Percentiles rank a stretch among this genome's conserved stretches.
These are phyloP conservation scores for Metschnikowia lachancei DNA, from an alignment of 805 yeast genomes.

Conservation along the genomic window DNA sequence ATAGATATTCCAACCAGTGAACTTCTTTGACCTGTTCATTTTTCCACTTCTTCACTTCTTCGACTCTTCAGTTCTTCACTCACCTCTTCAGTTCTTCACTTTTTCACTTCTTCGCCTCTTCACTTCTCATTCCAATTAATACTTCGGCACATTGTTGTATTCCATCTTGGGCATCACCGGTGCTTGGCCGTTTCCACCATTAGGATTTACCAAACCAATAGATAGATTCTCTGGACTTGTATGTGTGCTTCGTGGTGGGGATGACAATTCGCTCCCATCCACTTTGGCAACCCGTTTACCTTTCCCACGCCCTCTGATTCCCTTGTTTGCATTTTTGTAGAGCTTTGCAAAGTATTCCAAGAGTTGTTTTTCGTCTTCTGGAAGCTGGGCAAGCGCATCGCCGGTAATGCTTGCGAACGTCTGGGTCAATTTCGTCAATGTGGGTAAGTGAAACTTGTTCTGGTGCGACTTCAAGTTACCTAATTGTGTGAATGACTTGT, in stretches of 20 bases:
- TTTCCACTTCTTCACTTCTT: neutral
- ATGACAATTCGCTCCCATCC: slow-evolving; percentile 4
- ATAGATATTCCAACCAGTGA: neutral
- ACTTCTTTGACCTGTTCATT: neutral
- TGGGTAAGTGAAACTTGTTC: slow-evolving; percentile 76
- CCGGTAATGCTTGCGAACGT: slow-evolving; percentile 60
- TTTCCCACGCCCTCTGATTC: slow-evolving; percentile 89
- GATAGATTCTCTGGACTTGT: slow-evolving; percentile 14
- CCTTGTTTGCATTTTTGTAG: slow-evolving; percentile 86
- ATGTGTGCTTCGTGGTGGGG: slow-evolving; percentile 9
- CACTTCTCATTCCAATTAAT: neutral
- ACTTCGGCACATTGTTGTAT: neutral
- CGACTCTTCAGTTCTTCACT: neutral
- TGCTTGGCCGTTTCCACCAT: slow-evolving; percentile 1
- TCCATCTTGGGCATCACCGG: neutral
- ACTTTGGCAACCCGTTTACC: slow-evolving; percentile 15
- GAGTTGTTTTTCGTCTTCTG: slow-evolving; percentile 63
- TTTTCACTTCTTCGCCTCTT: neutral
- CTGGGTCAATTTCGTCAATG: slow-evolving; percentile 65
- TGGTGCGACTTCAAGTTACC: slow-evolving; percentile 95
- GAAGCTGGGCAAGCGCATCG: slow-evolving; percentile 46
- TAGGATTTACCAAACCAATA: slow-evolving; percentile 5
- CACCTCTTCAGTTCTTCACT: neutral
- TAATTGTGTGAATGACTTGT: slow-evolving; percentile 82
- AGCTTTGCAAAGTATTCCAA: slow-evolving; percentile 75